These are phyloP conservation scores for Auriscalpium vulgare DNA, from an alignment of 768 basidiomycete species.

Conservation along the genomic window DNA sequence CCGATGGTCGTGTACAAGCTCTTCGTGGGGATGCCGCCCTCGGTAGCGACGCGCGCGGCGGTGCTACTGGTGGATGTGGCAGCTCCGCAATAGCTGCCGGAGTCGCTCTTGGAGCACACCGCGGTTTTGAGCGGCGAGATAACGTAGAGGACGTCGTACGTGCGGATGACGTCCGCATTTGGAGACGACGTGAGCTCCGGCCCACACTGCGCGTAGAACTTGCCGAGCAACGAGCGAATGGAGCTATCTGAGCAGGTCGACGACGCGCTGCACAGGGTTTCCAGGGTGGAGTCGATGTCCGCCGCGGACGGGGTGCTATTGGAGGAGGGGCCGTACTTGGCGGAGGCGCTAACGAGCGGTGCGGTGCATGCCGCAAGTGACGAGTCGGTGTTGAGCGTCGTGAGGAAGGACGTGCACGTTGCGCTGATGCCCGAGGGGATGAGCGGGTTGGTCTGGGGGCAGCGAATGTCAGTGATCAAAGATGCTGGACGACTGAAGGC, in stretches of 20 bases:
- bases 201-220: slow-evolving; percentile 66
- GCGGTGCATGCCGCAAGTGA: slow-evolving; percentile 52
- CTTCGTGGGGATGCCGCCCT: slow-evolving; percentile 9
- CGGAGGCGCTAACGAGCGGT: slow-evolving; percentile 51
- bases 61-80: slow-evolving; percentile 29
- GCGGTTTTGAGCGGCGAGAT: slow-evolving; percentile 57
- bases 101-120: slow-evolving; percentile 70
- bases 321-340: slow-evolving; percentile 40
- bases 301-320: slow-evolving; percentile 31
- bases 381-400: slow-evolving; percentile 51
- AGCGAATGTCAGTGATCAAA: slow-evolving; percentile 18
- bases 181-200: slow-evolving; percentile 53
- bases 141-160: slow-evolving; percentile 79
- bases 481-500: not conserved
- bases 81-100: slow-evolving; percentile 60
- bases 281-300: slow-evolving; percentile 44
- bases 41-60: slow-evolving; percentile 15
- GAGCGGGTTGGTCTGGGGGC: slow-evolving; percentile 30
- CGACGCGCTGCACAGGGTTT: slow-evolving; percentile 43
- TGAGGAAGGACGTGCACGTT: slow-evolving; percentile 52
- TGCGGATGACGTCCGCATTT: slow-evolving; percentile 41
- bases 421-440: slow-evolving; percentile 63
- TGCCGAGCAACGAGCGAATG: slow-evolving; percentile 53
- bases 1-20: slow-evolving; percentile 10
- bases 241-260: slow-evolving; percentile 45